Conservation (phyloP, 345 rosid species). For the rapeseed (Brassica napus) region DNA sequence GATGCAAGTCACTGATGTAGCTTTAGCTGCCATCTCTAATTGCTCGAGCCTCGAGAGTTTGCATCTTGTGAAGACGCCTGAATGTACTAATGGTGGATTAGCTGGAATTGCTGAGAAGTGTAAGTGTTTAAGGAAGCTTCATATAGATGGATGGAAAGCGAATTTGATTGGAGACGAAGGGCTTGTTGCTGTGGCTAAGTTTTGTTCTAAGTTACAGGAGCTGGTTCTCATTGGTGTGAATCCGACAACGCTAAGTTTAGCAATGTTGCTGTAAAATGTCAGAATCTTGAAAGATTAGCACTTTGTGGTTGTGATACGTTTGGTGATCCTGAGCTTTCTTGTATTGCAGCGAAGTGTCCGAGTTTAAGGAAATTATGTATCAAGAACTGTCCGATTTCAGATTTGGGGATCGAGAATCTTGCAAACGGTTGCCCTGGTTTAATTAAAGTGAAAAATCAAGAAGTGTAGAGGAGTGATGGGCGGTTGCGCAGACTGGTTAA, state of each 20-base stretch:
- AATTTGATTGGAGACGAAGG: conserved; percentile 75
- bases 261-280: too few relatives aligned
- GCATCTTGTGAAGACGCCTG: conserved; percentile 76
- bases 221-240: conserved; percentile 77
- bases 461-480: conserved; percentile 66
- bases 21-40: conserved; percentile 55
- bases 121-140: conserved; percentile 65
- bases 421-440: conserved; percentile 72
- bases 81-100: conserved; percentile 68
- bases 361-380: conserved; percentile 74
- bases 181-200: conserved; percentile 56
- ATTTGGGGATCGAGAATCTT: conserved; percentile 61
- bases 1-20: conserved; percentile 69
- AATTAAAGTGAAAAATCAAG: conserved; percentile 79
- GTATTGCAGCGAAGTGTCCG: conserved; percentile 65
- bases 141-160: conserved; percentile 75
- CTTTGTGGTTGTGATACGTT: conserved; percentile 76
- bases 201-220: conserved; percentile 67
- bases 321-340: conserved; percentile 71
- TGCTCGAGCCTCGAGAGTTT: conserved; percentile 64
- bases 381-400: conserved; percentile 71
- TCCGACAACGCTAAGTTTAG: conserved; percentile 44
- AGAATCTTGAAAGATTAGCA: conserved; percentile 58
- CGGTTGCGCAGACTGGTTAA: conserved; percentile 54
- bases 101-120: conserved; percentile 54